Percentiles rank a stretch among this genome's conserved stretches.
phyloP scores from a whole-genome alignment of 1,139 yeast genomes.

The Kurtzmaniella natalensis region DNA sequence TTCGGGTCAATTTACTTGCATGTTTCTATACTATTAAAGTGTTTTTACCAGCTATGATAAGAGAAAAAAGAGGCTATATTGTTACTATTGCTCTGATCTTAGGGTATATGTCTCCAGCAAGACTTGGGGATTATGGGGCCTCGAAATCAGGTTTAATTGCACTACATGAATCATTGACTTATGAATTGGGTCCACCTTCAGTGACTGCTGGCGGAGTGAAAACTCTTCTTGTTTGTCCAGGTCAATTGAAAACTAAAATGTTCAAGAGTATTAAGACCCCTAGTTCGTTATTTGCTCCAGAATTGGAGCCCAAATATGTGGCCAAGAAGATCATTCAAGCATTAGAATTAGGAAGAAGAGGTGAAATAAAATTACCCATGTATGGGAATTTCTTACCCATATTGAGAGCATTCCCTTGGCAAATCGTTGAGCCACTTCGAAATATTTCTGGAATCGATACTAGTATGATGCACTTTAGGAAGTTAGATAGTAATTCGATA shows the following conservation, averaged over 20 bases:
- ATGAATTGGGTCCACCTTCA: slow-evolving; percentile 59
- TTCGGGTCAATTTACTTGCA: slow-evolving; percentile 65
- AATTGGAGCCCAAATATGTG: slow-evolving; percentile 60
- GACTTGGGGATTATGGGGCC: slow-evolving; percentile 81
- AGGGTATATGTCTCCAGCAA: slow-evolving; percentile 82
- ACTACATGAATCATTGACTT: slow-evolving; percentile 74
- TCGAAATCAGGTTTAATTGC: slow-evolving; percentile 84
- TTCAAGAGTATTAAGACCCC: slow-evolving; percentile 73
- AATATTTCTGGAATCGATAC: slow-evolving; percentile 59
- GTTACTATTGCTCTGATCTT: slow-evolving; percentile 79
- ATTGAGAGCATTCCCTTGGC: slow-evolving; percentile 72
- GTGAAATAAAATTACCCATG: slow-evolving; percentile 68
- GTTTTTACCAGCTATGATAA: slow-evolving; percentile 70
- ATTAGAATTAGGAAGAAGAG: slow-evolving; percentile 56
- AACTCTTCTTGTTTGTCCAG: slow-evolving; percentile 78
- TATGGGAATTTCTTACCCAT: slow-evolving; percentile 73
- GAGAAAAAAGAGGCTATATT: slow-evolving; percentile 63
- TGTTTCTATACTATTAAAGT: slow-evolving; percentile 66
- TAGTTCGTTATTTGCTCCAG: slow-evolving; percentile 72
- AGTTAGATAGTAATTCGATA: no score
- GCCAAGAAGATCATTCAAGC: slow-evolving; percentile 58
- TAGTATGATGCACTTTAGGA: slow-evolving; percentile 41
- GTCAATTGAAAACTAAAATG: slow-evolving; percentile 74
- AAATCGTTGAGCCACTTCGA: slow-evolving; percentile 52
- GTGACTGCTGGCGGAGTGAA: slow-evolving; percentile 51